Conservation (phyloP, 345 rosid species). For the Rhodamnia rubescens region DNA sequence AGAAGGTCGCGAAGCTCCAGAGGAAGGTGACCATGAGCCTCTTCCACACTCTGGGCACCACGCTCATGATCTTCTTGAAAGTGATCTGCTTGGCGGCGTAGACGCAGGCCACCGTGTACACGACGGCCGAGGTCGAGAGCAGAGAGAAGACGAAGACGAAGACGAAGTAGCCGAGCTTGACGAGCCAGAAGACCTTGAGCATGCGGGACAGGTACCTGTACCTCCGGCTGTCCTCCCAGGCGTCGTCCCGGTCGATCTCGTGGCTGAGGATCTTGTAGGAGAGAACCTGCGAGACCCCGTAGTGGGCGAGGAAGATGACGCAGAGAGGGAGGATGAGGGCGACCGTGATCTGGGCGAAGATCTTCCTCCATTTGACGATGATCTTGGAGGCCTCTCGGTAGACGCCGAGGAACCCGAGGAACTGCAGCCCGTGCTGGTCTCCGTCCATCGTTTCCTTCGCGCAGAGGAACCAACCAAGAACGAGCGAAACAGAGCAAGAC, state of each 20-base stretch:
- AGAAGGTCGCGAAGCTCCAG: background rate
- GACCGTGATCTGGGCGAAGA: slow-evolving; percentile 36
- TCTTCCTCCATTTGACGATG: slow-evolving; percentile 27
- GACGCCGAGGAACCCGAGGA: slow-evolving; percentile 26
- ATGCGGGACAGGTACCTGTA: background rate
- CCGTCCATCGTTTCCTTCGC: slow-evolving; percentile 19
- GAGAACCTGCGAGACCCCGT: slow-evolving; percentile 13
- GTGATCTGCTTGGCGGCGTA: slow-evolving; percentile 21
- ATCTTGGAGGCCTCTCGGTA: slow-evolving; percentile 28
- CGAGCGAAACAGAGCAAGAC: background rate
- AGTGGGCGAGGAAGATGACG: slow-evolving; percentile 26
- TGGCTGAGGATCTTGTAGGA: slow-evolving; percentile 5
- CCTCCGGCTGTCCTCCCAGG: background rate
- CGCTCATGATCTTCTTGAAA: slow-evolving; percentile 25
- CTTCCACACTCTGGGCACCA: slow-evolving; percentile 41
- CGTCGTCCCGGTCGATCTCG: background rate
- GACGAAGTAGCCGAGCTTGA: slow-evolving; percentile 22
- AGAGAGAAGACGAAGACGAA: slow-evolving; percentile 26
- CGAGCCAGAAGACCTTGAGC: slow-evolving; percentile 10
- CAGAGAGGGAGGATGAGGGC: slow-evolving; percentile 39
- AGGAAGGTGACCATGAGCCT: background rate
- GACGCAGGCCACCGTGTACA: slow-evolving; percentile 27
- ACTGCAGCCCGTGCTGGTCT: slow-evolving; percentile 31
- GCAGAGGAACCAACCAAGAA: background rate
- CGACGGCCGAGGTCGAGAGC: slow-evolving; percentile 32